phyloP scores from a whole-genome alignment of 75 land plant genomes.

The Pinus tabuliformis region DNA sequence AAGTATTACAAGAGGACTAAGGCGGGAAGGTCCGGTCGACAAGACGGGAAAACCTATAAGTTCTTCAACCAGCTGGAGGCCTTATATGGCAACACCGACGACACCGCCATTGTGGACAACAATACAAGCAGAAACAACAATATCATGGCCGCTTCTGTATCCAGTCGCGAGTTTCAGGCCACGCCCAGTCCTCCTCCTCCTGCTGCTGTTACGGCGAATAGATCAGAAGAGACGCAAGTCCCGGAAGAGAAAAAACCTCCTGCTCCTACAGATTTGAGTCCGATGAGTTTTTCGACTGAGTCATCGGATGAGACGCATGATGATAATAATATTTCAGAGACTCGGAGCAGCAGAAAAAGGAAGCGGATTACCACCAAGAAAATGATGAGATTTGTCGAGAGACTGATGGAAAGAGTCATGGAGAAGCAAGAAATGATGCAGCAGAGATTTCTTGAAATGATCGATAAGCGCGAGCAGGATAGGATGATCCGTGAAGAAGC shows the following conservation, averaged over 20 bases:
- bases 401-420: slow-evolving; percentile 44
- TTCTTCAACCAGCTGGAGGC: slow-evolving; percentile 26
- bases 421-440: slow-evolving; percentile 62
- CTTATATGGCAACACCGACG: slow-evolving; percentile 12
- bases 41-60: slow-evolving; percentile 23
- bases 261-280: not conserved
- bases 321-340: slow-evolving; percentile 1
- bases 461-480: slow-evolving; percentile 56
- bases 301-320: slow-evolving; percentile 8
- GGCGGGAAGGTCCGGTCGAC: slow-evolving; percentile 16
- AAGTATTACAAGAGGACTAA: slow-evolving; percentile 31
- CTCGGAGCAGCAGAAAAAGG: slow-evolving; percentile 5
- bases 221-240: not conserved
- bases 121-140: not conserved
- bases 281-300: slow-evolving; percentile 14
- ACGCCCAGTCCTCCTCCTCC: not conserved
- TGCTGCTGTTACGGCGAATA: not conserved
- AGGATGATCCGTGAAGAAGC: slow-evolving; percentile 47
- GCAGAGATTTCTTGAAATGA: slow-evolving; percentile 42
- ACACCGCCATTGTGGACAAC: not conserved
- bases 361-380: slow-evolving; percentile 5
- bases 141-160: not conserved
- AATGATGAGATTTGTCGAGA: slow-evolving; percentile 48
- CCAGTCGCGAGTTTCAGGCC: slow-evolving; percentile 1
- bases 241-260: not conserved